Conservation (phyloP, 2,329 filamentous ascomycete genomes). For the Parastagonospora avenae region DNA sequence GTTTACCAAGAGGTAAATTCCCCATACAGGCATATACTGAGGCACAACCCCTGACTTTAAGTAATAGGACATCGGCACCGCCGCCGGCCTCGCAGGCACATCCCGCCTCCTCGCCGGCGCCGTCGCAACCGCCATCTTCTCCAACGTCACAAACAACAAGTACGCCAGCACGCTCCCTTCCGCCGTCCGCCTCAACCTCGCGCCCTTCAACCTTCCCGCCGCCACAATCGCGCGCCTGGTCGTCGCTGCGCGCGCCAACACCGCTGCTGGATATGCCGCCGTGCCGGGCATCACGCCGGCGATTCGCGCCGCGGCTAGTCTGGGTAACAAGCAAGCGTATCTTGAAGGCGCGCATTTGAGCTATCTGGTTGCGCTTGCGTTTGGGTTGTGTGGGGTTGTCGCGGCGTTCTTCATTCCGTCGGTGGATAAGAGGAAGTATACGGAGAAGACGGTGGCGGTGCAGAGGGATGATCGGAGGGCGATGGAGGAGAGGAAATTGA, state of each 20-base stretch:
- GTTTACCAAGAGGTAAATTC: conserved; percentile 25
- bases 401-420: conserved; percentile 33
- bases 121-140: conserved; percentile 35
- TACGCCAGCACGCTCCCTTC: conserved; percentile 21
- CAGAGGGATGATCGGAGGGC: conserved; percentile 30
- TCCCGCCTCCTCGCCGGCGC: conserved; percentile 34
- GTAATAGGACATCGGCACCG: conserved; percentile 31
- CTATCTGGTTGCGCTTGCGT: conserved; percentile 41
- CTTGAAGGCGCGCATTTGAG: conserved; percentile 29
- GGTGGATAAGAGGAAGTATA: conserved; percentile 37
- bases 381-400: conserved; percentile 33
- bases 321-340: conserved; percentile 38
- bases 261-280: conserved; percentile 30
- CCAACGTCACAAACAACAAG: conserved; percentile 37
- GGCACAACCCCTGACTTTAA: too few relatives aligned
- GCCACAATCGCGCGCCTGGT: conserved; percentile 21
- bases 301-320: conserved; percentile 28
- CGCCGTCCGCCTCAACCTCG: conserved; percentile 20
- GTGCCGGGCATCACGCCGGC: conserved; percentile 37
- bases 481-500: conserved; percentile 26
- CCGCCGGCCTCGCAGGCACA: conserved; percentile 36
- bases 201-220: conserved; percentile 21
- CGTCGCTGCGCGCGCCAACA: conserved; percentile 27
- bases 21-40: too few relatives aligned
- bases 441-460: conserved; percentile 32